Evolutionary conservation across 2,329 filamentous ascomycete genomes (phyloP), one percentile per base, ranked within the genome.

Genomic region (Trichoderma afroharzianum): DNA sequence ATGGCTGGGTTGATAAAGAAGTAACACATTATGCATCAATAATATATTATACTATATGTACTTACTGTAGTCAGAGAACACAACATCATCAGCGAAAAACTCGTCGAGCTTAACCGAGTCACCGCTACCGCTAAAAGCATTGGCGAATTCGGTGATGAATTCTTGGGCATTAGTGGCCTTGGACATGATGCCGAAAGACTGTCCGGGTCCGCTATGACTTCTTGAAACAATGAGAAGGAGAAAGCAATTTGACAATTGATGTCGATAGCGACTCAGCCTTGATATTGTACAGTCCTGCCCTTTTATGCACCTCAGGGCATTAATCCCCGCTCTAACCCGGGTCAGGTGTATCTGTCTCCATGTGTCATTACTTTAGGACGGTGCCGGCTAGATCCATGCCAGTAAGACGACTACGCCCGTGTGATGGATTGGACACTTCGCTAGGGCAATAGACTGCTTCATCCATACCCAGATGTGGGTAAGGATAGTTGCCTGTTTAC

Each of bases 61-160:
- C 63, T 53, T 55, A 66, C 63, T 66, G 43, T 66, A 66, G 36
- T 63, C 61, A 24, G 39, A 66, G 12, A 53, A 66, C 11, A 66
- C 63, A 15, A 66, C 39, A 33, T 50, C 39, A 28, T 53, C 43
- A 15, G 43, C 63, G 30, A 66, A 66, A 33, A 66, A 32, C 24
- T 66, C 63, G 53, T 66, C 39, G 2, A 66, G 63, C 18, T 66
- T 66, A 11, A 53, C 43, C 21, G 26, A 30, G 15, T 66, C 39
- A 24, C 63, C 63, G 21, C 63, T 66, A 6, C 39, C 63, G 9
- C 24, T 32, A 28, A 66, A 66, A 0, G 63, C 63, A 66, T 53
- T 47, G 39, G 63, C 26, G 12, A 66, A 53, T 55, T 66, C 63
- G 30, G 63, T 15, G 43, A 66, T 53, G 63, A 66, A 66, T 21